Conservation (phyloP, 1,284 basidiomycete genomes). For the Austroboletus niveus region DNA sequence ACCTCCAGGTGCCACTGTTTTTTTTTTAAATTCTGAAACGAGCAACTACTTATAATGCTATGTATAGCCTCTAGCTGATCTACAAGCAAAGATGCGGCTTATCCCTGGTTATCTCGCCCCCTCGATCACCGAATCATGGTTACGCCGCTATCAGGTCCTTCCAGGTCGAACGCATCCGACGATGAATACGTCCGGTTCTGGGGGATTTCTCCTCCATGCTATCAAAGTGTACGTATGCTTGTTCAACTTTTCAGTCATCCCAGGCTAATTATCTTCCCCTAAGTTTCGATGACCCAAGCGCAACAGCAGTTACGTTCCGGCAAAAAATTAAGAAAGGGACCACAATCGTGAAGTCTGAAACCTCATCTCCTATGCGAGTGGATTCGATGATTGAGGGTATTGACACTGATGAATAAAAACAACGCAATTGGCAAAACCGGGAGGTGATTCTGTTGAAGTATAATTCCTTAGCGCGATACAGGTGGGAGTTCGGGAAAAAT, state of each 20-base stretch:
- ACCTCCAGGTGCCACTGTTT: constrained; percentile 59
- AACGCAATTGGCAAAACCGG: background rate
- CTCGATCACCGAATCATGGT: constrained; percentile 84
- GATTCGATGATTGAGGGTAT: constrained; percentile 11
- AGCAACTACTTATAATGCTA: background rate
- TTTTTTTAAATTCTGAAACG: background rate
- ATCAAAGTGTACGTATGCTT: constrained; percentile 72
- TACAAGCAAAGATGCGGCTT: constrained; percentile 71
- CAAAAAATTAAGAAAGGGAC: constrained; percentile 27
- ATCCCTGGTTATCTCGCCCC: constrained; percentile 75
- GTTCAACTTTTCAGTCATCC: background rate
- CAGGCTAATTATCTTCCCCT: constrained; percentile 11
- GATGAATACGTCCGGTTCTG: constrained; percentile 89
- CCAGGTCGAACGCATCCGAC: constrained; percentile 95
- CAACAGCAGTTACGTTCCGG: constrained; percentile 46
- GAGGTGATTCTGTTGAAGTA: background rate
- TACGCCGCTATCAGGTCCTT: constrained; percentile 90
- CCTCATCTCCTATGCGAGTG: constrained; percentile 14
- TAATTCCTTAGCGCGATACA: constrained; percentile 9
- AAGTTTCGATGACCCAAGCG: constrained; percentile 69
- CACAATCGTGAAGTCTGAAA: background rate
- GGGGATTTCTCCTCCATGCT: constrained; percentile 85
- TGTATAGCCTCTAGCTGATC: constrained; percentile 65
- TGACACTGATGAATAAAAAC: background rate
- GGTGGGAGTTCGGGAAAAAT: constrained; percentile 50